These are phyloP conservation scores for Metrosideros polymorpha DNA, from an alignment of 441 rosid species.

Conservation along the genomic window DNA sequence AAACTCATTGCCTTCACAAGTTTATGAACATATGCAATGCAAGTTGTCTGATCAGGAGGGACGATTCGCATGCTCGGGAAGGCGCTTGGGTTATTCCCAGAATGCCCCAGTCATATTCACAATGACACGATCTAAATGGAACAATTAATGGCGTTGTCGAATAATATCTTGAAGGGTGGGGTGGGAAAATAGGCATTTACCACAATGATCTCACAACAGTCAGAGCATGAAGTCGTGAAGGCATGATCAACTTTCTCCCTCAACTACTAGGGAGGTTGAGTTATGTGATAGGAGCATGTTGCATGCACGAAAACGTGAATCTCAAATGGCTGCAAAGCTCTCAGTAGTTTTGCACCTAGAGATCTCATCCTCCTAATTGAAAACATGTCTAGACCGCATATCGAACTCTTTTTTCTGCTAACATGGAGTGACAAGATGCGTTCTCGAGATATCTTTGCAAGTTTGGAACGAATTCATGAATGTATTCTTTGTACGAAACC, in stretches of 20 bases:
- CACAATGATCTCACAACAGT: not conserved
- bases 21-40: not conserved
- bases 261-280: not conserved
- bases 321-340: not conserved
- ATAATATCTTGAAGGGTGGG: not conserved
- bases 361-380: not conserved
- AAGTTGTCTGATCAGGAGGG: not conserved
- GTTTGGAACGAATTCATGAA: not conserved
- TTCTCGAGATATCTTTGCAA: not conserved
- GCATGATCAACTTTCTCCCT: not conserved
- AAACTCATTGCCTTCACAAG: not conserved
- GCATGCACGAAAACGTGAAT: not conserved
- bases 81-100: not conserved
- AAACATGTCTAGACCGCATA: not conserved
- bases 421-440: not conserved
- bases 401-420: not conserved
- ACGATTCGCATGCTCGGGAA: not conserved
- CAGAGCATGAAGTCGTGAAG: not conserved
- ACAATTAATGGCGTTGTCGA: not conserved
- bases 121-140: not conserved
- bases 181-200: not conserved
- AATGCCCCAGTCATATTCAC: not conserved
- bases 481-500: not conserved
- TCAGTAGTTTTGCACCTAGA: not conserved
- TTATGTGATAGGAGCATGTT: not conserved